phyloP scores from a whole-genome alignment of 1,284 basidiomycete genomes.

The Rhodofomes roseus region DNA sequence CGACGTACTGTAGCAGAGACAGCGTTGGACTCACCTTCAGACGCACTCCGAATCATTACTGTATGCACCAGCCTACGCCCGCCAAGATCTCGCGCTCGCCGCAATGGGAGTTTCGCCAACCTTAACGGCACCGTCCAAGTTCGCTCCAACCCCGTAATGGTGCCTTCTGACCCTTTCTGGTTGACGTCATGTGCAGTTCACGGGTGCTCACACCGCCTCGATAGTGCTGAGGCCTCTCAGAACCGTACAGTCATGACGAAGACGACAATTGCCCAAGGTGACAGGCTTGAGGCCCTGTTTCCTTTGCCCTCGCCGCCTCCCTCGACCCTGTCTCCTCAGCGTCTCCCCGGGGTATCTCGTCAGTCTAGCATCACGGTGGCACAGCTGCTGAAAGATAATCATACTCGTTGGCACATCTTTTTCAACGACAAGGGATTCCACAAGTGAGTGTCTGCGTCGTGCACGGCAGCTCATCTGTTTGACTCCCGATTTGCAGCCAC shows the following conservation, averaged over 20 bases:
- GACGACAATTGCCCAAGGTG: neutral
- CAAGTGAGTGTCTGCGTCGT: slow-evolving; percentile 33
- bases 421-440: slow-evolving; percentile 60
- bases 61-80: no score
- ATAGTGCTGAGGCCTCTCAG: no score
- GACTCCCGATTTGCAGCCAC: slow-evolving; percentile 34
- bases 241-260: neutral
- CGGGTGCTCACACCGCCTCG: no score
- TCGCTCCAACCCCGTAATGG: no score
- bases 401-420: slow-evolving; percentile 55
- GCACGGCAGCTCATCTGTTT: neutral
- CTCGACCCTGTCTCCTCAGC: slow-evolving; percentile 12
- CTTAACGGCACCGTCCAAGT: no score
- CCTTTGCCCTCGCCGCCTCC: slow-evolving; percentile 12
- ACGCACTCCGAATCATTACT: no score
- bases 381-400: slow-evolving; percentile 51
- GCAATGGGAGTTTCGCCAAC: no score
- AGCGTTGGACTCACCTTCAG: no score
- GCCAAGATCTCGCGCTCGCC: no score
- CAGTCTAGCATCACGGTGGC: slow-evolving; percentile 43
- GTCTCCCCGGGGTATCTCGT: slow-evolving; percentile 46
- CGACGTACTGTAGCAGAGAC: no score
- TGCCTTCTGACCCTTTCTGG: no score
- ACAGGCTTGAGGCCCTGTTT: slow-evolving; percentile 16
- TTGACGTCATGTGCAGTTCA: no score